These are phyloP conservation scores for Trichoderma sp. DNA, from an alignment of 2,329 filamentous ascomycete species.

Conservation along the genomic window DNA sequence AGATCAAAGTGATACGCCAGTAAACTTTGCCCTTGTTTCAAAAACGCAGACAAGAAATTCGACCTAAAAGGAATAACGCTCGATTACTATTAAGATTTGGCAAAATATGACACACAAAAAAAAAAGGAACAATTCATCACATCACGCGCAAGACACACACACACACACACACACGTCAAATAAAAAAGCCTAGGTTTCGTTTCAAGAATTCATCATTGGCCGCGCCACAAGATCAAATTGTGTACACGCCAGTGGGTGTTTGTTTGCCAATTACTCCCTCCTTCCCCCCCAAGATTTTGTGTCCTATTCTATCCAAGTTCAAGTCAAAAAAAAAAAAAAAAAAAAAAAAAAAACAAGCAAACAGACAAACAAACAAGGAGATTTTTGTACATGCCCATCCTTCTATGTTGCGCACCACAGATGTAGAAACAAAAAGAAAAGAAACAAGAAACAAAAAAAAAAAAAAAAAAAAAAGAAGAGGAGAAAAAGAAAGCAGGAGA, in stretches of 20 bases:
- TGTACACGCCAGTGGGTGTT: conserved; percentile 14
- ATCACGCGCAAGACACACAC: neutral
- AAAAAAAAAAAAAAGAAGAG: neutral
- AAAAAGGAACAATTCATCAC: neutral
- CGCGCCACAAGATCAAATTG: neutral
- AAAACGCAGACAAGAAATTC: neutral
- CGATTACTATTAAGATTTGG: neutral
- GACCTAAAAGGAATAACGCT: neutral
- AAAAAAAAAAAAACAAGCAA: too few species aligned
- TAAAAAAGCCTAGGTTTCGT: conserved; percentile 1
- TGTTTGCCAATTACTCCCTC: conserved; percentile 19
- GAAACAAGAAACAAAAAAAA: neutral
- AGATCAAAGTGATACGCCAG: neutral
- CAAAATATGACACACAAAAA: neutral
- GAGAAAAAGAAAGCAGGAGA: neutral
- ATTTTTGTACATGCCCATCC: conserved; percentile 20
- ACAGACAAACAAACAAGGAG: neutral
- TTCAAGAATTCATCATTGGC: conserved; percentile 19
- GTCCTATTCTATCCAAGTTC: conserved; percentile 22
- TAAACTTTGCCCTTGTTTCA: neutral
- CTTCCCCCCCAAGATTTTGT: neutral
- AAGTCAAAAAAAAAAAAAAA: neutral
- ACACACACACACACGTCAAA: neutral
- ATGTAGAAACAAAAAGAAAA: conserved; percentile 5
- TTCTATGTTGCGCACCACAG: conserved; percentile 20